Evolutionary conservation across 164 flowering plant species (phyloP).

Genomic region (Amborella trichopoda): DNA sequence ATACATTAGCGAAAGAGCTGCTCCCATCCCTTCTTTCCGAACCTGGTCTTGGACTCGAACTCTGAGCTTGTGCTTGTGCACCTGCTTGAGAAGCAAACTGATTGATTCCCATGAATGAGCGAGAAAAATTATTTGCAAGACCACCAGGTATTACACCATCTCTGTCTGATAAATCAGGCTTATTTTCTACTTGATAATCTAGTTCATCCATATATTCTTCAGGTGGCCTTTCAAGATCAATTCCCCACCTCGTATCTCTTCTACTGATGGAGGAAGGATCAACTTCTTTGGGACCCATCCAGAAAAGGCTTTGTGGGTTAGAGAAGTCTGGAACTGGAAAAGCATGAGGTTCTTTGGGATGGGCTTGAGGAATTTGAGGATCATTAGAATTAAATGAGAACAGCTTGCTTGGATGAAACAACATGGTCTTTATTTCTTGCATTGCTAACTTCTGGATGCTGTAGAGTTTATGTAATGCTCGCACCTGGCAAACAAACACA

Average conservation of each 20-base stretch:
- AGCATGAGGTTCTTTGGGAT: constrained; percentile 3
- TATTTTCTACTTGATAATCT: constrained; percentile 3
- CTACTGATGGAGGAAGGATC: background rate
- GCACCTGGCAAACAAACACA: constrained; percentile 13
- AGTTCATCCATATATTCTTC: constrained; percentile 15
- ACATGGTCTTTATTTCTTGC: constrained; percentile 11
- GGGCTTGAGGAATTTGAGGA: constrained; percentile 1
- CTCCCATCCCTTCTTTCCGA: no score
- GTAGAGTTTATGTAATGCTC: constrained; percentile 14
- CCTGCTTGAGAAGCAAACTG: constrained; percentile 1
- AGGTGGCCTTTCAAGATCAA: constrained; percentile 21
- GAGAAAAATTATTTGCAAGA: background rate
- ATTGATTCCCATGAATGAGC: constrained; percentile 3
- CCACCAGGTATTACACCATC: background rate
- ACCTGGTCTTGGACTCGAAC: no score
- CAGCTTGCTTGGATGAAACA: constrained; percentile 2
- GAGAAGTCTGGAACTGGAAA: constrained; percentile 1
- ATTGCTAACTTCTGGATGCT: constrained; percentile 16
- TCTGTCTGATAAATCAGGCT: background rate
- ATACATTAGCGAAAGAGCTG: no score
- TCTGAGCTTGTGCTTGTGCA: no score
- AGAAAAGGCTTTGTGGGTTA: background rate
- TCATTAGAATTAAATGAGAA: constrained; percentile 4
- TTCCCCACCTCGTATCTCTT: constrained; percentile 4
- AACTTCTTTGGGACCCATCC: constrained; percentile 2